Conservation (phyloP, 768 basidiomycete species). For the Neoboletus brunneissimus region DNA sequence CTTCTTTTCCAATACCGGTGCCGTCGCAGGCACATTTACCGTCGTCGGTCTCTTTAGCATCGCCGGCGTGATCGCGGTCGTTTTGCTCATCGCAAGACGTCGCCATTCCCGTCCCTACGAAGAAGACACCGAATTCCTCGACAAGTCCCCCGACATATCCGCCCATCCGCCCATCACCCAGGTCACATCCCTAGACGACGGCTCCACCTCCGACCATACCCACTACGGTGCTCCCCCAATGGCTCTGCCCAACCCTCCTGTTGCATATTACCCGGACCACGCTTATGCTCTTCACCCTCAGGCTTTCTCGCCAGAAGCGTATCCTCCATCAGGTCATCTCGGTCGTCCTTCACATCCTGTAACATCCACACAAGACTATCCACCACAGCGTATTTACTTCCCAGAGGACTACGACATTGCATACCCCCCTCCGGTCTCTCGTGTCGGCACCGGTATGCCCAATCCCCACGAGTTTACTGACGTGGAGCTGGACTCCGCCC, state of each 20-base stretch:
- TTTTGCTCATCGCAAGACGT: slow-evolving; percentile 31
- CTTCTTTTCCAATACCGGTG: slow-evolving; percentile 47
- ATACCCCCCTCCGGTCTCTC: slow-evolving; percentile 25
- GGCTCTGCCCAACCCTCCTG: slow-evolving; percentile 11
- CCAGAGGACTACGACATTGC: slow-evolving; percentile 21
- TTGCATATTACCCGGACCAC: slow-evolving; percentile 25
- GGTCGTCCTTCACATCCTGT: neutral
- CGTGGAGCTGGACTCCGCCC: slow-evolving; percentile 10
- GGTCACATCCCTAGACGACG: slow-evolving; percentile 12
- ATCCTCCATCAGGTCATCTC: neutral
- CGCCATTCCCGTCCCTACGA: slow-evolving; percentile 25
- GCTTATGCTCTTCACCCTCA: slow-evolving; percentile 13
- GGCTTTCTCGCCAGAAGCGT: slow-evolving; percentile 2
- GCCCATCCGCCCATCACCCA: slow-evolving; percentile 12
- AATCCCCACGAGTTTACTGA: slow-evolving; percentile 12
- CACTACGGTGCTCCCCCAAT: slow-evolving; percentile 25
- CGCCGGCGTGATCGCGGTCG: slow-evolving; percentile 30
- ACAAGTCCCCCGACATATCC: slow-evolving; percentile 14
- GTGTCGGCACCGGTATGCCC: slow-evolving; percentile 6
- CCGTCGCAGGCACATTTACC: slow-evolving; percentile 46
- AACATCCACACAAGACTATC: slow-evolving; percentile 12
- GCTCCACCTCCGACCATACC: slow-evolving; percentile 18
- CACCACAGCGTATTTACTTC: slow-evolving; percentile 25
- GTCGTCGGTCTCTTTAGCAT: slow-evolving; percentile 38
- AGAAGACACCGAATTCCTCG: slow-evolving; percentile 31